Evolutionary conservation across 345 rosid genomes (phyloP), one percentile per base, ranked within the genome.

Genomic region (Reutealis trisperma): DNA sequence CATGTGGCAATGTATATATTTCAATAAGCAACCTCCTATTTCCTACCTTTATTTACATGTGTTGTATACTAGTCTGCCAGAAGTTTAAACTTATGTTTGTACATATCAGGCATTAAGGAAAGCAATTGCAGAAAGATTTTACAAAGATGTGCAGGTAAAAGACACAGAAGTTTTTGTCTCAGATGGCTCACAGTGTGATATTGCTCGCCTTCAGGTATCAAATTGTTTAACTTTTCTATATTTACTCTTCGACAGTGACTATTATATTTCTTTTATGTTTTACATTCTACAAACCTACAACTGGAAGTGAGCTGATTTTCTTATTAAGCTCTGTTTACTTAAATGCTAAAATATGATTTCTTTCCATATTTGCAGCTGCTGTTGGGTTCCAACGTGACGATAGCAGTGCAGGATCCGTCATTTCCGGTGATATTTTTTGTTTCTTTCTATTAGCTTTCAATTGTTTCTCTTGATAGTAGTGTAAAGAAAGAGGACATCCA

Each of bases 181-280:
- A 63, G 94, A 88, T 77, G 94, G 94, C 58, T 76, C 92, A 74
- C 94, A 88, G 74, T 86, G 92, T 70, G 90, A 90, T 76, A 87
- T 90, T 69, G 70, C 87, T 77, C 94, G 94, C 70, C 82, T 90
- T 72, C 91, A 87, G 89, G 91, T 89, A 75, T 21, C 14, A 34
- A 14, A 11, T 27, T 21, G 67, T 32, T 71, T 22, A 72, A 32
- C 54, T 72, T 59, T 7, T 24, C 49, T 25, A 30, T 51, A 2
- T 52, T 45, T 63, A 54, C 24, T 30, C 24, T 54, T 11, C 15
- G 27, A 42, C 8, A 16, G 61, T 71, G 10, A 5, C 18, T 68
- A 15, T 18, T 19, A 18, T 19, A 22, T 67, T 67, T 67, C 21
- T 27, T 27, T 27, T 27, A 5, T 22, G 15, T 21, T 65, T 14